Base-by-base conservation (phyloP, 176 grass and related monocot genomes). In the Cenchrus fungigraminus region DNA sequence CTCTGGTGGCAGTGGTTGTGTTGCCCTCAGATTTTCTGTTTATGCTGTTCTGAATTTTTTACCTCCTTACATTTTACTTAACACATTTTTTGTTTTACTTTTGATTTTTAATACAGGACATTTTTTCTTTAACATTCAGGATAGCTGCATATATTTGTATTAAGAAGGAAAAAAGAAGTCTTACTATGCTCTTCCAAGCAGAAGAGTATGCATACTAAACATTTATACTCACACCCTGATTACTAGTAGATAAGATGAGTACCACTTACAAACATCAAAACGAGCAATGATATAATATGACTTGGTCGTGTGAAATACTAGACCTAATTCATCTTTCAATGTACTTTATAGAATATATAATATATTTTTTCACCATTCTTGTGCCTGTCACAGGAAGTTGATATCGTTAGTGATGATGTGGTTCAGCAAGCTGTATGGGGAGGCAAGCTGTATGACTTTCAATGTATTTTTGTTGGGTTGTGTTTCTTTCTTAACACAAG, bases 41-140 rank as follows among this genome's bases (percentile, higher is more conserved):
- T n/a, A 70, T 46, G 45, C 45, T 69, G 6, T 42, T 44, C 20
- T 19, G 2, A 69, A 10, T 9, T 69, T 19, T 68, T 19, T 6
- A 69, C n/a, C 68, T 46, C 8, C 3, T 46, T 70, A 5, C 45
- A 20, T 46, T 69, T 69, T 17, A 45, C 37, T 69, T 46, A 70
- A 70, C 37, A 40, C 37, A 40, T 40, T 72, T 72, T 50, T 72
- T 50, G 8, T 50, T 72, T 47, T 47, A 71, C 68, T 46, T 71
- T 3, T n/a, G 19, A 46, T 71, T 5, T 71, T 1, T 12, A 72
- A 72, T 28, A 50, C 50, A 28, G 11, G 45, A 50, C 4, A 11
- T 55, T 55, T 55, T 55, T 55, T 17, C 4, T 55, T 55, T 14
- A 55, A 55, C 53, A 55, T 55, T 14, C 14, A 55, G 4, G 4